Evolutionary conservation across 257 asterid genomes (phyloP).

Genomic region (Solanum rostratum): DNA sequence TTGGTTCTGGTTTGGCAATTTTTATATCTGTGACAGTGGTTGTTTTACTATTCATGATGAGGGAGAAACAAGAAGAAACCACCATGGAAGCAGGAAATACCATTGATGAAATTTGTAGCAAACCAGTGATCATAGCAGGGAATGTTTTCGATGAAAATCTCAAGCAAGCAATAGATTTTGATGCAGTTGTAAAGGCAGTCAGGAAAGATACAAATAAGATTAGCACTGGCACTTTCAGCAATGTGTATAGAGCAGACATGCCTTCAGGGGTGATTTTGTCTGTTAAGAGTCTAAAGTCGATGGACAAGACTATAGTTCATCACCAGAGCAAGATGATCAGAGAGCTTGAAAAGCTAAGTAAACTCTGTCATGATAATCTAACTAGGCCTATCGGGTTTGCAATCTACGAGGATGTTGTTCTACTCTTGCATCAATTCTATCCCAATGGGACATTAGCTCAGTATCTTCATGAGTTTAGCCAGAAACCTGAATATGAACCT

Average conservation of each 20-base stretch:
- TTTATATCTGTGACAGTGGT: conserved; percentile 61
- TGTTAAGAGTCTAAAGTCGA: conserved; percentile 60
- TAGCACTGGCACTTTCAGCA: conserved; percentile 70
- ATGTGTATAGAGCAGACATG: conserved; percentile 85
- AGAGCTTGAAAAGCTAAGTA: conserved; percentile 84
- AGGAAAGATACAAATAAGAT: conserved; percentile 69
- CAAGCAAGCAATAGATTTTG: conserved; percentile 79
- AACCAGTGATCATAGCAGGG: conserved; percentile 74
- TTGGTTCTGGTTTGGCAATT: conserved; percentile 85
- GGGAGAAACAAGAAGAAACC: conserved; percentile 81
- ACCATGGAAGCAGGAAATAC: conserved; percentile 27
- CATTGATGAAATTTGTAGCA: conserved; percentile 22
- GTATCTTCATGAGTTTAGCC: conserved; percentile 49
- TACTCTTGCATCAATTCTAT: conserved; percentile 54
- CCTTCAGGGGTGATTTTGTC: conserved; percentile 80
- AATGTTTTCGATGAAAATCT: conserved; percentile 74
- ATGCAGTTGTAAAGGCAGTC: conserved; percentile 67
- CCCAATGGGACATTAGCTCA: conserved; percentile 63
- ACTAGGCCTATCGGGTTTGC: conserved; percentile 77
- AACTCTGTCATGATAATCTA: conserved; percentile 71
- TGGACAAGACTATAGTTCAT: conserved; percentile 65
- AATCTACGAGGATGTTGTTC: conserved; percentile 65
- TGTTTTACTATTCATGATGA: conserved; percentile 75
- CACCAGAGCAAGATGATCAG: conserved; percentile 81
- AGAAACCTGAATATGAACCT: conserved; percentile 43